Percentiles rank a stretch among this genome's conserved stretches.
These are phyloP conservation scores for Marvania coccoides DNA, from an alignment of 139 green algal genomes.

Conservation along the genomic window DNA sequence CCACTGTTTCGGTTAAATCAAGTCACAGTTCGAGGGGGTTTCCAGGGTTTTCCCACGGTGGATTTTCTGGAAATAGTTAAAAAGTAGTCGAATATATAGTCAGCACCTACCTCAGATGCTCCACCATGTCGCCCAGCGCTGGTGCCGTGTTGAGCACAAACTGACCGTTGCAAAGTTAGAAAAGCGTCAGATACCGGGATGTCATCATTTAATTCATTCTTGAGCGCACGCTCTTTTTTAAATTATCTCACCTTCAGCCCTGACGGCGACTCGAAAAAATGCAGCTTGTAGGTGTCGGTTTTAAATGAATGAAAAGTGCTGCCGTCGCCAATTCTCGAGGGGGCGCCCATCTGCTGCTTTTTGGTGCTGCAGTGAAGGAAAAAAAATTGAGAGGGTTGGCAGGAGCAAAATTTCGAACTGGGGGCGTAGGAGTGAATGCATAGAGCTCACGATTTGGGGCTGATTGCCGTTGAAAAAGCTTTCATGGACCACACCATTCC, in stretches of 20 bases:
- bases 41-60: no score
- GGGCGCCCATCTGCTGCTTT: conserved; percentile 65
- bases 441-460: conserved; percentile 62
- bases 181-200: background rate
- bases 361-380: conserved; percentile 28
- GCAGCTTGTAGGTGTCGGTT: conserved; percentile 88
- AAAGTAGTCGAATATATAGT: no score
- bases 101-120: conserved; percentile 60
- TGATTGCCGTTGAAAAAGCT: conserved; percentile 74
- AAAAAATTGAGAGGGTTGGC: background rate
- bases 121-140: conserved; percentile 53
- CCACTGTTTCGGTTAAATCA: no score
- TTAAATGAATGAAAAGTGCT: conserved; percentile 74
- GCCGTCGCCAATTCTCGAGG: conserved; percentile 59
- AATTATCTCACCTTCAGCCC: conserved; percentile 66
- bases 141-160: conserved; percentile 77
- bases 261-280: conserved; percentile 84
- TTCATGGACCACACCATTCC: conserved; percentile 87
- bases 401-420: background rate
- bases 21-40: no score
- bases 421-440: background rate
- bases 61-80: no score
- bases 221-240: background rate
- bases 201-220: no score
- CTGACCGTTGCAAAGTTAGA: conserved; percentile 20